These are phyloP conservation scores for Pelargonium australe DNA, from an alignment of 441 rosid genomes.

Conservation along the genomic window DNA sequence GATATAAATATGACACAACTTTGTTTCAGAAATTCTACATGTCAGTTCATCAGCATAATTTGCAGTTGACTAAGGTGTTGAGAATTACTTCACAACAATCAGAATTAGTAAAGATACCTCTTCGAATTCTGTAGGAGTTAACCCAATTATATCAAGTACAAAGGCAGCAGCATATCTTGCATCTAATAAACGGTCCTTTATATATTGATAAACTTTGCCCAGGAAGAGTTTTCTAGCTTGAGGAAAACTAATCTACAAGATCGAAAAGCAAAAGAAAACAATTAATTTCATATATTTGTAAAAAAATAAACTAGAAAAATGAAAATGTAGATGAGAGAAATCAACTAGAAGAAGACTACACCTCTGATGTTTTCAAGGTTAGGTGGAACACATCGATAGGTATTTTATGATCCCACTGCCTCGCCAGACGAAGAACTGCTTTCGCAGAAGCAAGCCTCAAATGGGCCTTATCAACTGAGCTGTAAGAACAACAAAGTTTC, in stretches of 20 bases:
- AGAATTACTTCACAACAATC: slow-evolving; percentile 20
- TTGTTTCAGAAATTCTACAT: slow-evolving; percentile 17
- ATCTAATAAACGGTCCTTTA: slow-evolving; percentile 86
- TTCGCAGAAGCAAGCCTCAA: slow-evolving; percentile 92
- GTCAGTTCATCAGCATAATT: slow-evolving; percentile 5
- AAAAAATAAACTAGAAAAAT: background rate
- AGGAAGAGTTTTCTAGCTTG: slow-evolving; percentile 73
- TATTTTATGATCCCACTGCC: slow-evolving; percentile 88
- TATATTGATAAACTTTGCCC: slow-evolving; percentile 81
- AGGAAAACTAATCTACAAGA: slow-evolving; percentile 64
- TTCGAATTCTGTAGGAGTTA: slow-evolving; percentile 49
- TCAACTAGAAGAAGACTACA: slow-evolving; percentile 24
- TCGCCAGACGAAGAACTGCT: slow-evolving; percentile 86
- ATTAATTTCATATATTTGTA: slow-evolving; percentile 6
- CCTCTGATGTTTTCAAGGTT: slow-evolving; percentile 73
- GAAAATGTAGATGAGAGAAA: slow-evolving; percentile 14
- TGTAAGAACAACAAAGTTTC: slow-evolving; percentile 39
- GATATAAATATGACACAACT: slow-evolving; percentile 12
- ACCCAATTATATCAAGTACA: slow-evolving; percentile 46
- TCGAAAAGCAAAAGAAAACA: slow-evolving; percentile 12
- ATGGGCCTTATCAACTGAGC: slow-evolving; percentile 87
- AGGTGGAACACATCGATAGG: slow-evolving; percentile 74
- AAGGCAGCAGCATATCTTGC: slow-evolving; percentile 87
- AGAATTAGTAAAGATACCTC: slow-evolving; percentile 53
- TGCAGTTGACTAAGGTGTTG: slow-evolving; percentile 2